Evolutionary conservation across 2,329 filamentous ascomycete genomes (phyloP).

Genomic region (Rachicladosporium sp.): DNA sequence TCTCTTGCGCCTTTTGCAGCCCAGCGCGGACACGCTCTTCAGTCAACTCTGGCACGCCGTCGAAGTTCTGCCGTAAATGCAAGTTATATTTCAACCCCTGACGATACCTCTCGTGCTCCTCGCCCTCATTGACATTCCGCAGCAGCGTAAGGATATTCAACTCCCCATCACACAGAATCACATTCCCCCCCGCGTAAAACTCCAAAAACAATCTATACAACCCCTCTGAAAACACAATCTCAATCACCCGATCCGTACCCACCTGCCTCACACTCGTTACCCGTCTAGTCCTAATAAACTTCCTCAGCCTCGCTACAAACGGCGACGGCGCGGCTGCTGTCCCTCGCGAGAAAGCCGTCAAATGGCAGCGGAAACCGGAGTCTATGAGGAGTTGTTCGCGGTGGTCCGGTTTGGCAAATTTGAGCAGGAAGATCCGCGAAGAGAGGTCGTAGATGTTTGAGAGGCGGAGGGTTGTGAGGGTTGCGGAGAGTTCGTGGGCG

Average conservation of each 20-base stretch:
- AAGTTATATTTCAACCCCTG: slow-evolving; percentile 68
- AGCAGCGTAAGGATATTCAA: slow-evolving; percentile 71
- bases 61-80: slow-evolving; percentile 72
- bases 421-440: slow-evolving; percentile 87
- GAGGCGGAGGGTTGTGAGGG: slow-evolving; percentile 65
- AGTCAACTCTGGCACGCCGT: slow-evolving; percentile 62
- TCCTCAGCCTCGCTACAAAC: slow-evolving; percentile 77
- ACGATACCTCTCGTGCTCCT: slow-evolving; percentile 71
- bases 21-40: slow-evolving; percentile 58
- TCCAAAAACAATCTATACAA: slow-evolving; percentile 79
- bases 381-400: slow-evolving; percentile 88
- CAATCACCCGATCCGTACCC: slow-evolving; percentile 84
- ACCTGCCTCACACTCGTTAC: slow-evolving; percentile 73
- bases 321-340: slow-evolving; percentile 72
- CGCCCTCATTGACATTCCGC: slow-evolving; percentile 66
- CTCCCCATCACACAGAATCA: slow-evolving; percentile 79
- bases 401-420: slow-evolving; percentile 80
- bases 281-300: slow-evolving; percentile 74
- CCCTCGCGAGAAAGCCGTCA: slow-evolving; percentile 80
- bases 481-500: slow-evolving; percentile 75
- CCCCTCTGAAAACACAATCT: slow-evolving; percentile 87
- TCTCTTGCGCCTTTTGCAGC: slow-evolving; percentile 53
- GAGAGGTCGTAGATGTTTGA: slow-evolving; percentile 94
- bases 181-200: slow-evolving; percentile 92
- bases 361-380: slow-evolving; percentile 88